Percentiles rank a stretch among this genome's conserved stretches.
Evolutionary conservation across 129 eudicot genomes (phyloP).

Genomic region (Sambucus nigra): DNA sequence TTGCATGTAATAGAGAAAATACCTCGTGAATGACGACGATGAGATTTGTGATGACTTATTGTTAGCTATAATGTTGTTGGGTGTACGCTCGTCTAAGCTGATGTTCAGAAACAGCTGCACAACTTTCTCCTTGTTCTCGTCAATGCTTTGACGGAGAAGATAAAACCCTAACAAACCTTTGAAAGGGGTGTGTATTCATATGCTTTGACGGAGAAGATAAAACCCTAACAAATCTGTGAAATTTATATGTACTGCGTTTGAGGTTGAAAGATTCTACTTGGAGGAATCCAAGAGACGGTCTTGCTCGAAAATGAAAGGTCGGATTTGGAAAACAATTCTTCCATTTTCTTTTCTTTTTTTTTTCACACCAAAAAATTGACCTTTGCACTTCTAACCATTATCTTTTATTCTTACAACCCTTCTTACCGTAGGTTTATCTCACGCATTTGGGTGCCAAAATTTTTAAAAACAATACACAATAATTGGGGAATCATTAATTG

Average conservation of each 20-base stretch:
- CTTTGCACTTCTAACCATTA: no score
- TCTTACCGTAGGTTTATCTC: no score
- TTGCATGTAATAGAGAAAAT: neutral
- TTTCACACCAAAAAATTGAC: no score
- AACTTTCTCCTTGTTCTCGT: slow-evolving; percentile 21
- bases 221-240: neutral
- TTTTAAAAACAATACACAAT: no score
- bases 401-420: no score
- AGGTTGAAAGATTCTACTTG: neutral
- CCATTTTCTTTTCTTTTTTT: no score
- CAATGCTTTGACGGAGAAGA: neutral
- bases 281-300: neutral
- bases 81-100: slow-evolving; percentile 51
- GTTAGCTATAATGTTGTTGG: slow-evolving; percentile 63
- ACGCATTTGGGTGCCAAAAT: no score
- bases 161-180: neutral
- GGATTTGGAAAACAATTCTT: neutral
- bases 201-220: neutral
- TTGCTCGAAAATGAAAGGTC: neutral
- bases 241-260: neutral
- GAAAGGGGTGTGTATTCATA: no score
- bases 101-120: slow-evolving; percentile 57
- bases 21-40: slow-evolving; percentile 75
- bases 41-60: slow-evolving; percentile 72
- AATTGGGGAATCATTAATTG: no score